phyloP scores from a whole-genome alignment of 2,329 filamentous ascomycete species.

The Fusarium sp. region DNA sequence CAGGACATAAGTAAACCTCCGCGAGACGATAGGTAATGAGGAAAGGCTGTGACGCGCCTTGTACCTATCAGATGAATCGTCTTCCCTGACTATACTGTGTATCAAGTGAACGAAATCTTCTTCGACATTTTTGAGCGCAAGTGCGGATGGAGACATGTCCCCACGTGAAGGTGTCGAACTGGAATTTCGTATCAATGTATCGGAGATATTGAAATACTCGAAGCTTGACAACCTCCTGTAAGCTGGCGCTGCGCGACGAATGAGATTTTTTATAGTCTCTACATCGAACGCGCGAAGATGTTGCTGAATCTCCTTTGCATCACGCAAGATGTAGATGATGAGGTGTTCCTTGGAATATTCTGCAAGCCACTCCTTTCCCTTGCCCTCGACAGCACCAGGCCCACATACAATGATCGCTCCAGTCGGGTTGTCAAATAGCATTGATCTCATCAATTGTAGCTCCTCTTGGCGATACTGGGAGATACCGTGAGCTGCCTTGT shows the following conservation, averaged over 20 bases:
- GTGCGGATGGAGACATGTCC: not conserved
- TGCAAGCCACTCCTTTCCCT: slow-evolving; percentile 3
- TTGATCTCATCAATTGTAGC: not conserved
- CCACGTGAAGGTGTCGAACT: not conserved
- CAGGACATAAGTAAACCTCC: not conserved
- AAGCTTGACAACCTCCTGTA: slow-evolving; percentile 1
- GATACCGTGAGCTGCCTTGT: not conserved
- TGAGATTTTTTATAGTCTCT: not conserved
- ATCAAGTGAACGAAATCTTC: slow-evolving; percentile 7
- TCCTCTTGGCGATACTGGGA: slow-evolving; percentile 12
- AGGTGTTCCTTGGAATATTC: slow-evolving; percentile 4
- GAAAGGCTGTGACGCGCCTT: slow-evolving; percentile 3
- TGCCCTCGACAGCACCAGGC: slow-evolving; percentile 9
- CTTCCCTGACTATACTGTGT: not conserved
- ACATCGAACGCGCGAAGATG: not conserved
- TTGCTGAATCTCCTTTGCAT: not conserved
- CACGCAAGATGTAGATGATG: slow-evolving; percentile 2
- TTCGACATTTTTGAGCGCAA: slow-evolving; percentile 13
- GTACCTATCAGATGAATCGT: not conserved
- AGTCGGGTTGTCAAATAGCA: slow-evolving; percentile 3
- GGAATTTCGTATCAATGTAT: not conserved
- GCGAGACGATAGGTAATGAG: not conserved
- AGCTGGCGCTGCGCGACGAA: not conserved
- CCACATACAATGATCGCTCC: slow-evolving; percentile 6
- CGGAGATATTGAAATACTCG: slow-evolving; percentile 12